These are phyloP conservation scores for Sonneratia alba DNA, from an alignment of 345 rosid genomes.

Conservation along the genomic window DNA sequence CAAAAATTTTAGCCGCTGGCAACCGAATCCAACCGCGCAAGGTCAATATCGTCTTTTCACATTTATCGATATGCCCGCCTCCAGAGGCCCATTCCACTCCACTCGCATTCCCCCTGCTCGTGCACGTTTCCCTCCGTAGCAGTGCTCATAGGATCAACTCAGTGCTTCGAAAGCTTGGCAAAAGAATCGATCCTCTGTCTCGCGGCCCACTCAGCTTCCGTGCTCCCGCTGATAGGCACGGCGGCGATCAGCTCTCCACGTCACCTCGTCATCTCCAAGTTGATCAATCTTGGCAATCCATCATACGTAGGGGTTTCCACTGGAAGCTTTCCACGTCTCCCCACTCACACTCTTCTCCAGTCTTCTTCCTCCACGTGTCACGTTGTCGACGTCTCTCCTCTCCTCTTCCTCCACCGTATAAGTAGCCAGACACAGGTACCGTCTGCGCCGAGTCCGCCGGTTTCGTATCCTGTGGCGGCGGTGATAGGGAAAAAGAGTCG, in stretches of 20 bases:
- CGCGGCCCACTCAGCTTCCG: not conserved
- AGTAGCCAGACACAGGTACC: not conserved
- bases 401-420: not conserved
- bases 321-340: not conserved
- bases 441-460: not conserved
- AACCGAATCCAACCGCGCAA: no score
- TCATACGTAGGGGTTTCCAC: not conserved
- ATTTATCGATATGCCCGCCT: no score
- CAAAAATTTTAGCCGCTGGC: no score
- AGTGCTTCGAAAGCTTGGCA: no score
- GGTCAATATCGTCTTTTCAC: no score
- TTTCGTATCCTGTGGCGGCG: not conserved
- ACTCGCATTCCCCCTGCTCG: no score
- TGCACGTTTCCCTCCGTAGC: no score
- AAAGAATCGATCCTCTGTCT: not conserved
- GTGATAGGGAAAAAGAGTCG: not conserved
- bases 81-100: no score
- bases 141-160: no score
- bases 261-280: not conserved
- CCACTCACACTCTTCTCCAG: not conserved
- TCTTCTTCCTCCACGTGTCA: constrained; percentile 8
- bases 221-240: not conserved
- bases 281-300: not conserved
- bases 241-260: constrained; percentile 4
- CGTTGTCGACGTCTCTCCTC: not conserved